Percentiles rank a stretch among this genome's conserved stretches.
Evolutionary conservation across 257 asterid genomes (phyloP).

Genomic region (Verbascum thapsus): DNA sequence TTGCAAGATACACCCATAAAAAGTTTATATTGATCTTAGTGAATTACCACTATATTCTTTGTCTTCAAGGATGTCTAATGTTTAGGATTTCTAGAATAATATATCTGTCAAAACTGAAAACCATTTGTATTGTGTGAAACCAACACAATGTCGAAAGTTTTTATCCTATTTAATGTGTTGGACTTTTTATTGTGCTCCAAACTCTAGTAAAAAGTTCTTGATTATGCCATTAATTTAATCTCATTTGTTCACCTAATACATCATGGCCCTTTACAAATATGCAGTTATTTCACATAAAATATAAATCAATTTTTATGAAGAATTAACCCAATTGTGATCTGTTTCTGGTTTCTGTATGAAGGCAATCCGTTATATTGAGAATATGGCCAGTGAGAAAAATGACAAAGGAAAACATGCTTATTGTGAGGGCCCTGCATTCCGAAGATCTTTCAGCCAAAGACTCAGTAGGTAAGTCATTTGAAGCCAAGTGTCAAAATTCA

Average conservation of each 20-base stretch:
- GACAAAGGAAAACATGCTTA: neutral
- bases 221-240: neutral
- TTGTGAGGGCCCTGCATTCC: neutral
- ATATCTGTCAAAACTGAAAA: neutral
- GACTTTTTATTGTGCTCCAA: neutral
- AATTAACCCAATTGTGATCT: neutral
- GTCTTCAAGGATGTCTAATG: neutral
- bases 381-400: conserved; percentile 9
- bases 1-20: too few species aligned
- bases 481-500: neutral
- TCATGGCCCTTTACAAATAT: neutral
- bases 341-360: neutral
- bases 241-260: neutral
- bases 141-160: neutral
- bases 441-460: conserved; percentile 18
- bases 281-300: neutral
- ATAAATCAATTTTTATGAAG: too few species aligned
- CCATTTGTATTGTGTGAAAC: neutral
- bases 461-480: conserved; percentile 24
- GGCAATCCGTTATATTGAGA: conserved; percentile 30
- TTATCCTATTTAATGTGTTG: neutral
- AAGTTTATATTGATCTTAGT: too few species aligned
- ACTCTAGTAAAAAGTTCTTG: neutral
- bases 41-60: too few species aligned
- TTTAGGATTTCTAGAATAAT: neutral